These are phyloP conservation scores for Hibiscus syriacus DNA, from an alignment of 345 rosid genomes.

Conservation along the genomic window DNA sequence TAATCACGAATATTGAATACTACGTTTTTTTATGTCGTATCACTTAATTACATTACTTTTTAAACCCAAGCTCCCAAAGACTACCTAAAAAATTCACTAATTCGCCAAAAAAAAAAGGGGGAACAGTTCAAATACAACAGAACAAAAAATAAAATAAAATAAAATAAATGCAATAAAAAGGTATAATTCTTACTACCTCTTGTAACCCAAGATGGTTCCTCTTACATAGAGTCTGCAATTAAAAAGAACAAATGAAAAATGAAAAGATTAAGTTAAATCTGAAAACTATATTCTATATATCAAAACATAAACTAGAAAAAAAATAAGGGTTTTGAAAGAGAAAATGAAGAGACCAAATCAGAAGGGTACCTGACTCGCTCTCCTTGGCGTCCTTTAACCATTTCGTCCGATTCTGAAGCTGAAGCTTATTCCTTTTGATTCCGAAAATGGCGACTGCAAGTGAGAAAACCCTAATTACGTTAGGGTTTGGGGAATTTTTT, in stretches of 20 bases:
- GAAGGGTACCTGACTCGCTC: not conserved
- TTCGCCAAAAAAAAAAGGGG: not conserved
- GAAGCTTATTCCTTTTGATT: not conserved
- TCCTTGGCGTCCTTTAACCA: conserved; percentile 1
- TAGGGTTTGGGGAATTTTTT: not conserved
- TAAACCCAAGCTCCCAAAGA: no score
- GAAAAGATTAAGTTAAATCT: no score
- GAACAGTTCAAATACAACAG: not conserved
- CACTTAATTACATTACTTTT: no score
- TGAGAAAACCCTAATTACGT: not conserved
- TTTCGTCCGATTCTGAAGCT: not conserved
- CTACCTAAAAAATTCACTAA: not conserved
- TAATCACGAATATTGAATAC: no score
- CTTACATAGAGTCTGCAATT: not conserved
- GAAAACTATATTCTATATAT: not conserved
- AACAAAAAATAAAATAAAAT: not conserved
- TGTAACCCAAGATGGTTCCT: conserved; percentile 4
- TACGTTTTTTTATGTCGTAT: no score
- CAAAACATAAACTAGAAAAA: not conserved
- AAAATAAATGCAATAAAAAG: not conserved
- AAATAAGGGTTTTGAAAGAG: not conserved
- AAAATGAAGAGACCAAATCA: not conserved
- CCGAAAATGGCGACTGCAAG: not conserved
- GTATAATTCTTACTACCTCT: not conserved
- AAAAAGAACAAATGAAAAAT: not conserved